Conservation (phyloP, 1,284 basidiomycete genomes). For the Volvariella surrecta region DNA sequence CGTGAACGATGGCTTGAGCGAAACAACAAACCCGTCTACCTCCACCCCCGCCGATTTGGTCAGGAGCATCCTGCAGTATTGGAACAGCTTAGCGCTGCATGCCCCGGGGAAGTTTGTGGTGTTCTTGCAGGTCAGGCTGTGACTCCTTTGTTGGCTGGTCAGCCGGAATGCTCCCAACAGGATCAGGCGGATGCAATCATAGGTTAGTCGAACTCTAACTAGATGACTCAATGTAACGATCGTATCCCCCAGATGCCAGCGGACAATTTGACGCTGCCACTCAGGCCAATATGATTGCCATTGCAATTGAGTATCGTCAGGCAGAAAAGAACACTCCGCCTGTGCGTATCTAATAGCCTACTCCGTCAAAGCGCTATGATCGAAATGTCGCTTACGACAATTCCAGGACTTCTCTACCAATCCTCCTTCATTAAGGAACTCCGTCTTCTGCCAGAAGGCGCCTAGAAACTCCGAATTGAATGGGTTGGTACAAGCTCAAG, state of each 20-base stretch:
- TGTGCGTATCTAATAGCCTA: slow-evolving; percentile 20
- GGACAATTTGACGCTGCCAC: slow-evolving; percentile 44
- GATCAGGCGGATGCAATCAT: slow-evolving; percentile 53
- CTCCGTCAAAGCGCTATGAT: not conserved
- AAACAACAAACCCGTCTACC: slow-evolving; percentile 31
- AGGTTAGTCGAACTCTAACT: slow-evolving; percentile 25
- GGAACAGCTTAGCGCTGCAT: slow-evolving; percentile 35
- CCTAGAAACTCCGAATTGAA: slow-evolving; percentile 38
- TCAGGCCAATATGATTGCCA: slow-evolving; percentile 41
- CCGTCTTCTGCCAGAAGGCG: slow-evolving; percentile 43
- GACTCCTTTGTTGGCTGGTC: slow-evolving; percentile 45
- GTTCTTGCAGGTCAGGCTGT: slow-evolving; percentile 40
- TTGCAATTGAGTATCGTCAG: slow-evolving; percentile 49
- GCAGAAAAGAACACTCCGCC: slow-evolving; percentile 58
- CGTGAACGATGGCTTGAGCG: slow-evolving; percentile 42
- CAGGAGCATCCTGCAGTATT: slow-evolving; percentile 44
- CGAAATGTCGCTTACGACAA: no score
- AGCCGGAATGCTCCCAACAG: slow-evolving; percentile 51
- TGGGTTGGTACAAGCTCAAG: slow-evolving; percentile 42
- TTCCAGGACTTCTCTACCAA: slow-evolving; percentile 44
- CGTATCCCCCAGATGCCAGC: slow-evolving; percentile 32
- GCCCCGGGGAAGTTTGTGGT: slow-evolving; percentile 42
- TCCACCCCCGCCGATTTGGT: slow-evolving; percentile 46
- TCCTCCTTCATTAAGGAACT: slow-evolving; percentile 39
- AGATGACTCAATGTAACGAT: not conserved